A percentile compares a stretch with the other conserved stretches of the same genome.
Evolutionary conservation across 192 early-diverging fungal genomes (phyloP).

Genomic region (Glomus cerebriforme): DNA sequence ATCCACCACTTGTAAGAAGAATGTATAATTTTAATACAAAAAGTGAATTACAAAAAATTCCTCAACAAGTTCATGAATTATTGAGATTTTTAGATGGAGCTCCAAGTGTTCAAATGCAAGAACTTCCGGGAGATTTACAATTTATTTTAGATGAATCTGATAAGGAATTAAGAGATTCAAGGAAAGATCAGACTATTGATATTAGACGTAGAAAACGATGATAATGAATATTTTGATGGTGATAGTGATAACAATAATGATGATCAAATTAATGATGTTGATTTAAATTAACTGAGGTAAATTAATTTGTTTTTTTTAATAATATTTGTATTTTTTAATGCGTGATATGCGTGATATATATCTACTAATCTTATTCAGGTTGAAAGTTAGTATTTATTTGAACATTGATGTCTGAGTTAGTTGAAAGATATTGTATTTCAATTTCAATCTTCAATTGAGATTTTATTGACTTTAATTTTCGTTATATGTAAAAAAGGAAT

Average conservation of each 20-base stretch:
- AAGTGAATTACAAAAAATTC: constrained; percentile 77
- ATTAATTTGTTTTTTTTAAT: neutral
- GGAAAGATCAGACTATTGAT: constrained; percentile 42
- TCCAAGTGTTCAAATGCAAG: constrained; percentile 96
- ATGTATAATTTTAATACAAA: constrained; percentile 89
- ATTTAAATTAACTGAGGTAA: neutral
- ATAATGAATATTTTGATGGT: constrained; percentile 32
- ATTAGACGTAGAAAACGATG: constrained; percentile 1
- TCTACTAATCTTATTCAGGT: no score
- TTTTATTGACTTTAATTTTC: no score
- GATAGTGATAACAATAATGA: constrained; percentile 24
- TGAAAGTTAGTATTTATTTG: no score
- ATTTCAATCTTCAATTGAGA: no score
- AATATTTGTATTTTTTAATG: no score
- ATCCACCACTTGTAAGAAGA: constrained; percentile 78
- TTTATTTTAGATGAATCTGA: constrained; percentile 58
- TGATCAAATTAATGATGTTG: neutral
- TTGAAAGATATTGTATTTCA: no score
- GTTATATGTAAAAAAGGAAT: no score
- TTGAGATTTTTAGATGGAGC: constrained; percentile 84
- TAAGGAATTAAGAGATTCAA: constrained; percentile 50
- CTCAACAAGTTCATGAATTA: constrained; percentile 79
- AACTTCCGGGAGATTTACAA: constrained; percentile 68
- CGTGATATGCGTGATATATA: no score
- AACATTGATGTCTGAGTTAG: no score